These are phyloP conservation scores for Arachis stenosperma DNA, from an alignment of 306 rosid species.

Conservation along the genomic window DNA sequence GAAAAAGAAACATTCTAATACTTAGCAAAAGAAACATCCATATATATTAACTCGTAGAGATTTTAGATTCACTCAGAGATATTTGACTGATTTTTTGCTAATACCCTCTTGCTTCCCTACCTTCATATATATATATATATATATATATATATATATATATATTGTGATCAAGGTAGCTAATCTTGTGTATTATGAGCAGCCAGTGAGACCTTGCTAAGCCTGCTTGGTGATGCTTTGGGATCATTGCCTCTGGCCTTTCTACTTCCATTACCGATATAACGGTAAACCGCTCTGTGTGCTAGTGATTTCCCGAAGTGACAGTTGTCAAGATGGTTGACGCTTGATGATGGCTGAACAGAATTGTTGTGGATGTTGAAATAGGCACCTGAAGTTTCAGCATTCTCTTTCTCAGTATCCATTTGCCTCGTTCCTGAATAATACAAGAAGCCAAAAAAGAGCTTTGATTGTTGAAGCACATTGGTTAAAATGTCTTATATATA, in stretches of 20 bases:
- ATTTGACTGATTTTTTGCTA: too few relatives aligned
- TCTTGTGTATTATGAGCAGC: slow-evolving; percentile 31
- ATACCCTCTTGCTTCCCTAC: too few relatives aligned
- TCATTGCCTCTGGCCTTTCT: slow-evolving; percentile 40
- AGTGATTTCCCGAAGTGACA: slow-evolving; percentile 54
- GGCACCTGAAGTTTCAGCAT: slow-evolving; percentile 39
- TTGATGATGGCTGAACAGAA: slow-evolving; percentile 28
- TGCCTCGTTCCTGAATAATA: not conserved
- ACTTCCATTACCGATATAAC: slow-evolving; percentile 39
- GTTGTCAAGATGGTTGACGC: slow-evolving; percentile 16
- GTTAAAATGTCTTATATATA: slow-evolving; percentile 39
- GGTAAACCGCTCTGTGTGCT: slow-evolving; percentile 58
- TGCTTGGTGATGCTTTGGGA: slow-evolving; percentile 53
- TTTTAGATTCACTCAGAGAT: too few relatives aligned
- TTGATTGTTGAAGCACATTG: slow-evolving; percentile 1
- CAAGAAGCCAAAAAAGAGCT: slow-evolving; percentile 6
- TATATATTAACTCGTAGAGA: too few relatives aligned
- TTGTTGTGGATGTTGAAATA: slow-evolving; percentile 8
- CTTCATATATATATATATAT: too few relatives aligned
- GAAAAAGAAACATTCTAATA: too few relatives aligned
- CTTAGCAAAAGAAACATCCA: too few relatives aligned
- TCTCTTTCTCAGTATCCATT: slow-evolving; percentile 50
- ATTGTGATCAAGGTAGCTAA: not conserved
- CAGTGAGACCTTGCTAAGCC: slow-evolving; percentile 70
- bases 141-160: too few relatives aligned